Conservation (phyloP, 176 grass and related monocot genomes). For the Alopecurus myosuroides region DNA sequence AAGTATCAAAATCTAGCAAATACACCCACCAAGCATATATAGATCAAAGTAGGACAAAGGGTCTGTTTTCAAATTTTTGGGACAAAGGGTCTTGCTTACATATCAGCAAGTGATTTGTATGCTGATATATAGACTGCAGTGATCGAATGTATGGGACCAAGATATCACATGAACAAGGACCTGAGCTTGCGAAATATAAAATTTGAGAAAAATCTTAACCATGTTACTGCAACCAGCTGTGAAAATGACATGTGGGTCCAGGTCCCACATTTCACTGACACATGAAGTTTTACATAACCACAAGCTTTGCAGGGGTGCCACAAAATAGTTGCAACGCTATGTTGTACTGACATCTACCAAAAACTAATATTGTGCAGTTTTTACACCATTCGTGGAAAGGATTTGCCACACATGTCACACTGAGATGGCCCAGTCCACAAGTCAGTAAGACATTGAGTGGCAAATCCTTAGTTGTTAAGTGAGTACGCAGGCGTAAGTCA, state of each 20-base stretch:
- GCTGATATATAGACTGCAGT: background rate
- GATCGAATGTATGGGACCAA: slow-evolving; percentile 5
- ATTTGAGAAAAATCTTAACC: background rate
- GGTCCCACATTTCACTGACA: background rate
- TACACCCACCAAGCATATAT: background rate
- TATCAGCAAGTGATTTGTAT: background rate
- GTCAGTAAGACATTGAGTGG: background rate
- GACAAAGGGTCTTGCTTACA: background rate
- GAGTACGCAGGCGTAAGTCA: background rate
- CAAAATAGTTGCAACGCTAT: background rate
- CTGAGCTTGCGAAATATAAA: background rate
- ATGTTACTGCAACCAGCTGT: background rate
- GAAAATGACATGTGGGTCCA: background rate
- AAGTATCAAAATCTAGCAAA: background rate
- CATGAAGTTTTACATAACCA: background rate
- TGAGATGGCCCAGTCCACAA: background rate
- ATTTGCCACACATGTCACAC: background rate
- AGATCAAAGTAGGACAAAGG: background rate
- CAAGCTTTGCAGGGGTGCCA: background rate
- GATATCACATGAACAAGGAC: slow-evolving; percentile 4
- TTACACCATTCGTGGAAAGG: background rate
- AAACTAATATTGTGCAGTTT: background rate
- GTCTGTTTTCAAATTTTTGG: too few species aligned
- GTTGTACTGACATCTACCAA: background rate
- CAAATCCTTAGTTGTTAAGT: background rate